Evolutionary conservation across 805 yeast species (phyloP).

Genomic region (Saturnispora dispora): DNA sequence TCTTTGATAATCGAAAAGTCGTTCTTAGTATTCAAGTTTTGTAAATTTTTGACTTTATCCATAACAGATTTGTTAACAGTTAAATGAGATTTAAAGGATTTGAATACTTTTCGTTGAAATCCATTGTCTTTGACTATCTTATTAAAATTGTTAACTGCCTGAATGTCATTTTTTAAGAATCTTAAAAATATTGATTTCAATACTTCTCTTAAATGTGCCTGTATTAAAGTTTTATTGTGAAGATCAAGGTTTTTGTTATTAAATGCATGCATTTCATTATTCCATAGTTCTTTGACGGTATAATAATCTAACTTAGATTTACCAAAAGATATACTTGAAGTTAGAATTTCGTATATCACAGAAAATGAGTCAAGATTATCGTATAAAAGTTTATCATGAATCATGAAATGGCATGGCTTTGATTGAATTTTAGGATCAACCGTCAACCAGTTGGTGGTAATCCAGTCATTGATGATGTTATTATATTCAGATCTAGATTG

Average conservation of each 20-base stretch:
- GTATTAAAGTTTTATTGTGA: slow-evolving; percentile 1
- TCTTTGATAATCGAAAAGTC: slow-evolving; percentile 18
- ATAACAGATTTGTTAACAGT: slow-evolving; percentile 7
- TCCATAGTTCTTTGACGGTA: slow-evolving; percentile 11
- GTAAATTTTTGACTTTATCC: slow-evolving; percentile 10
- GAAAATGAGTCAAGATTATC: slow-evolving; percentile 14
- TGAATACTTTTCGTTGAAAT: slow-evolving; percentile 9
- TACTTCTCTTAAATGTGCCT: slow-evolving; percentile 13
- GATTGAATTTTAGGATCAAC: slow-evolving; percentile 11
- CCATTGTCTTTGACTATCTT: slow-evolving; percentile 6
- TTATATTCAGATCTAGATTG: slow-evolving; percentile 19
- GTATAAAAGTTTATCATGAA: slow-evolving; percentile 22
- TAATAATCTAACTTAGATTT: not conserved
- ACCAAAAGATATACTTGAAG: slow-evolving; percentile 2
- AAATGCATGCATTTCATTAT: slow-evolving; percentile 12
- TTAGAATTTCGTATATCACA: slow-evolving; percentile 12
- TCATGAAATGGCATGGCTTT: slow-evolving; percentile 18
- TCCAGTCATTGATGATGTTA: slow-evolving; percentile 20
- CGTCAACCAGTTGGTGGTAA: slow-evolving; percentile 16
- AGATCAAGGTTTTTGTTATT: not conserved
- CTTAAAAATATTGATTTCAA: slow-evolving; percentile 18
- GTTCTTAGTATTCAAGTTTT: slow-evolving; percentile 15
- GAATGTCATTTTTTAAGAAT: slow-evolving; percentile 6
- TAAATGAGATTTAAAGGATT: slow-evolving; percentile 3
- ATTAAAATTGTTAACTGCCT: slow-evolving; percentile 5